Percentiles rank a stretch among this genome's conserved stretches.
Conservation (phyloP, 176 grass and related monocot genomes). For the Raddia distichophylla region DNA sequence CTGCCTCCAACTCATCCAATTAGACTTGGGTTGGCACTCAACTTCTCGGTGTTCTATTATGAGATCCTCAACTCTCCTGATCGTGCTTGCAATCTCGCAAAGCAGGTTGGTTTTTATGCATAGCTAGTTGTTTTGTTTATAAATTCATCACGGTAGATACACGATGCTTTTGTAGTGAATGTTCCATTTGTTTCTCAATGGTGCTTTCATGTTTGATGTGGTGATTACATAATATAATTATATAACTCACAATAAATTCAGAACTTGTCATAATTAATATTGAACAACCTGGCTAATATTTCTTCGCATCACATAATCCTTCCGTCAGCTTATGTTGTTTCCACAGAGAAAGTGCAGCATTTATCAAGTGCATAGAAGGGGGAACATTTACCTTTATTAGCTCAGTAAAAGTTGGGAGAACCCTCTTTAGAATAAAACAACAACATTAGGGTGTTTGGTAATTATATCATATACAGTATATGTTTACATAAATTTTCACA, state of each 20-base stretch:
- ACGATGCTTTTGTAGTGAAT: not conserved
- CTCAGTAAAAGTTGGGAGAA: no score
- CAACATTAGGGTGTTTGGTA: not conserved
- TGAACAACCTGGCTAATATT: not conserved
- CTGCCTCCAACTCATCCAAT: constrained; percentile 71
- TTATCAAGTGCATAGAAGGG: not conserved
- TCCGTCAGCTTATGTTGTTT: not conserved
- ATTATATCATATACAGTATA: not conserved
- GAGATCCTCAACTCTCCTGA: constrained; percentile 93
- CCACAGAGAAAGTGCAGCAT: not conserved
- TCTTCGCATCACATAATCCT: not conserved
- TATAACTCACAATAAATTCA: not conserved
- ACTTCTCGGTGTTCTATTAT: constrained; percentile 89
- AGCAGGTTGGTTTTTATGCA: constrained; percentile 63
- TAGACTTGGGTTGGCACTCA: constrained; percentile 77
- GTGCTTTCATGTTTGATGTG: not conserved
- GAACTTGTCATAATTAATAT: not conserved
- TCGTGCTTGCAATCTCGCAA: constrained; percentile 75
- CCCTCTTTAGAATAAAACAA: not conserved
- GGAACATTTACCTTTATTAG: not conserved
- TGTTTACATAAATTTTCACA: not conserved
- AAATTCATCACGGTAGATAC: not conserved
- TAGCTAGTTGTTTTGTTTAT: constrained; percentile 16
- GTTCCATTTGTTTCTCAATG: not conserved
- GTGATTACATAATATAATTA: not conserved